phyloP scores from a whole-genome alignment of 2,329 filamentous ascomycete species.

The Fusarium redolens region DNA sequence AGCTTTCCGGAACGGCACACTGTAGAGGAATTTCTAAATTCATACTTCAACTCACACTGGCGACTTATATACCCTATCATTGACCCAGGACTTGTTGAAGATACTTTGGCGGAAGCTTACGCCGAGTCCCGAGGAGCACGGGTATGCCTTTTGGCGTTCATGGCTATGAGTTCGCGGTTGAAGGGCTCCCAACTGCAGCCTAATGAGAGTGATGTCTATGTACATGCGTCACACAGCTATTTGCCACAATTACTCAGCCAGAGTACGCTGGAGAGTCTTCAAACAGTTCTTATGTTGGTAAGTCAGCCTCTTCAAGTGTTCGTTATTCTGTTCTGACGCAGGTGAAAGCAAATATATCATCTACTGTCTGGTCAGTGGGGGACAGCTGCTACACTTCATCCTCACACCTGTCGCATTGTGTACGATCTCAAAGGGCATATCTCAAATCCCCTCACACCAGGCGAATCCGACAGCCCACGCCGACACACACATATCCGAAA shows the following conservation, averaged over 20 bases:
- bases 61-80: neutral
- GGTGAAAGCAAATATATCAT: neutral
- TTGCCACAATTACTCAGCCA: fast-evolving
- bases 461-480: fast-evolving
- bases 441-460: fast-evolving
- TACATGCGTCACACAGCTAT: neutral
- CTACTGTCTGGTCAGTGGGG: neutral
- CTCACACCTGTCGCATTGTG: neutral
- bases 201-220: neutral
- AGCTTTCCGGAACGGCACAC: neutral
- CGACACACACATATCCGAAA: neutral
- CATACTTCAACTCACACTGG: neutral
- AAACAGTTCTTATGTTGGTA: neutral
- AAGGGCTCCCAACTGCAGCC: neutral
- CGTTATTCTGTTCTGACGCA: neutral
- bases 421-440: neutral
- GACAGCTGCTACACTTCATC: neutral
- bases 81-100: neutral
- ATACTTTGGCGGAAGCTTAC: neutral
- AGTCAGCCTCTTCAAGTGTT: fast-evolving
- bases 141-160: neutral
- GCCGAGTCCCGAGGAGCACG: neutral
- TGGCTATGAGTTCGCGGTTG: neutral
- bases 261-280: neutral
- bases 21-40: neutral